Evolutionary conservation across 176 grass and related monocot genomes (phyloP), one percentile per base, ranked within the genome.

Genomic region (Eleusine indica): DNA sequence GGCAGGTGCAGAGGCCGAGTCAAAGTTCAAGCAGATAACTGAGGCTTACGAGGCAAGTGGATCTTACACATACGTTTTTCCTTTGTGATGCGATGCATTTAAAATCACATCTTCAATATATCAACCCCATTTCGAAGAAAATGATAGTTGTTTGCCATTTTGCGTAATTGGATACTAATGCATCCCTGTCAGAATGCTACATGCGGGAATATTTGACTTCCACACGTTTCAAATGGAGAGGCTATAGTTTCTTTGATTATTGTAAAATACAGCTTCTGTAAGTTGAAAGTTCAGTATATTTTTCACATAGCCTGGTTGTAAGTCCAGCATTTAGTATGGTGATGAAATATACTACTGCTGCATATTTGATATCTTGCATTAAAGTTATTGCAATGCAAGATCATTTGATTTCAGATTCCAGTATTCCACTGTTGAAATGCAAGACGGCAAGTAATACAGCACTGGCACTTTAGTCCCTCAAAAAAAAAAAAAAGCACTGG

Each of bases 11-110:
- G 91, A 93, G 57, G 89, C 86, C 9, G 89, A 91, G 82, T 70
- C 86, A 22, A 97, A 91, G 40, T 97, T 97, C 74, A 97, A 97
- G 81, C 88, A 87, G 89, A 93, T 93, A 73, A 89, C 83, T 0
- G 91, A 93, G 85, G 94, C 94, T 14, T 97, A 97, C 21, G 89
- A 97, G 86, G 94, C 85, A 80, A 82, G 81, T 85, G 32, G 46
- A 44, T 57, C 54, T 82, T 29, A 19, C 68, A 8, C 29, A 79
- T 25, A 64, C 1, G 22, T 19, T 71, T 85, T 61, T 54, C 60
- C 39, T 67, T 77, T 73, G 49, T 18, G 10, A 5, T 49, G 39
- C 58, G 29, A 18, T 41, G 9, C 3, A 18, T 91, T 21, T 82
- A 30, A 9, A 9, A n/a, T 9, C 5, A 61, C 5, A 15, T 43